Conservation (phyloP, 2,329 filamentous ascomycete genomes). For the Meredithiella fracta region DNA sequence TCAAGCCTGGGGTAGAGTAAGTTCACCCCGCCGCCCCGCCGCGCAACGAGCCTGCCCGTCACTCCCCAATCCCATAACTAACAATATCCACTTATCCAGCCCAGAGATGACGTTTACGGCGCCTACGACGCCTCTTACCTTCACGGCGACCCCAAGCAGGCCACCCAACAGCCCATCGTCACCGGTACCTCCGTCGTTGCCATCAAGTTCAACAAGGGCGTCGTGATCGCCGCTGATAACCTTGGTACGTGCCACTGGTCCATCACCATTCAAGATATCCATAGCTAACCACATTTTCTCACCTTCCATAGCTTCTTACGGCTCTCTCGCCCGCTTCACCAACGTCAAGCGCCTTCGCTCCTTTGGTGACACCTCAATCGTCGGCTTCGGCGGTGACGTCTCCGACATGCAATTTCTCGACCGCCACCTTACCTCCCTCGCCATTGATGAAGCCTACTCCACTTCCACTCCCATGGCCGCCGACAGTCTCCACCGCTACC, state of each 20-base stretch:
- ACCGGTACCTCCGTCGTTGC: constrained; percentile 92
- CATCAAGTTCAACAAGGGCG: constrained; percentile 89
- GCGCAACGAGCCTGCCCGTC: not conserved
- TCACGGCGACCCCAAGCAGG: constrained; percentile 56
- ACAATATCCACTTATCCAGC: constrained; percentile 35
- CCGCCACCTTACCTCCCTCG: constrained; percentile 71
- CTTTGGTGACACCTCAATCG: constrained; percentile 68
- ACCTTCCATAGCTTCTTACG: constrained; percentile 65
- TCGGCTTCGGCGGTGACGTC: constrained; percentile 93
- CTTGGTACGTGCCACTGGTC: constrained; percentile 42
- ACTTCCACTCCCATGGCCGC: constrained; percentile 48
- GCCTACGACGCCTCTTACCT: constrained; percentile 81
- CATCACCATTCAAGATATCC: not conserved
- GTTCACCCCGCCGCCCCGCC: constrained; percentile 21
- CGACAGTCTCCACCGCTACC: constrained; percentile 90
- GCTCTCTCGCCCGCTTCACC: constrained; percentile 88
- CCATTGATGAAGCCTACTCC: constrained; percentile 76
- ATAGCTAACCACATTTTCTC: not conserved
- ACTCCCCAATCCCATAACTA: constrained; percentile 11
- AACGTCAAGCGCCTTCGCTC: constrained; percentile 87
- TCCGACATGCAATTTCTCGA: constrained; percentile 99
- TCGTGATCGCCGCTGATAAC: constrained; percentile 95
- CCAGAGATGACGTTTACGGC: constrained; percentile 93
- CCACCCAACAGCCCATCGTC: constrained; percentile 84
- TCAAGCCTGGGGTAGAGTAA: constrained; percentile 56